phyloP scores from a whole-genome alignment of 208 protist species.

The Borovskyia barvae region DNA sequence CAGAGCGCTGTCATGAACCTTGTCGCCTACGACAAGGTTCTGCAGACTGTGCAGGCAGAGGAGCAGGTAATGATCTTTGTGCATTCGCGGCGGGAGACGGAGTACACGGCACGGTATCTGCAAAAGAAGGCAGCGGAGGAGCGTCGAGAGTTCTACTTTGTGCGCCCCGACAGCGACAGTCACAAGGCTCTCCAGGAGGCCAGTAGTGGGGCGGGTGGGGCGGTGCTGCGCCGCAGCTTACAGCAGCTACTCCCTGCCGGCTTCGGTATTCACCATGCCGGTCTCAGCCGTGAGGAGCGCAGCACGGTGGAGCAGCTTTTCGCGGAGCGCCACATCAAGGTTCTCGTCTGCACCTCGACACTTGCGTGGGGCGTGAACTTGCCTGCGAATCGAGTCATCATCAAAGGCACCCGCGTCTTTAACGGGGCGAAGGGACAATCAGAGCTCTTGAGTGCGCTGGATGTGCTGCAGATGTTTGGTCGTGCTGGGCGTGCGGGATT shows the following conservation, averaged over 20 bases:
- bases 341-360: constrained; percentile 99
- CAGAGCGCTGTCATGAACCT: constrained; percentile 97
- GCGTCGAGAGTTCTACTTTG: constrained; percentile 87
- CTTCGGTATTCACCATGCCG: constrained; percentile 99
- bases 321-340: constrained; percentile 92
- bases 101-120: constrained; percentile 93
- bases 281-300: constrained; percentile 95
- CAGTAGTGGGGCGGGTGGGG: constrained; percentile 12
- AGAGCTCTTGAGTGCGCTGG: constrained; percentile 95
- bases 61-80: constrained; percentile 99
- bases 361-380: constrained; percentile 99
- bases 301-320: constrained; percentile 98
- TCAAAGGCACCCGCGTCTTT: constrained; percentile 99
- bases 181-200: constrained; percentile 85
- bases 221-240: constrained; percentile 42
- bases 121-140: constrained; percentile 88
- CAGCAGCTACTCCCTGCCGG: constrained; percentile 93
- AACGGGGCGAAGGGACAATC: constrained; percentile 95
- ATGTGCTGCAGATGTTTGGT: constrained; percentile 99
- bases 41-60: constrained; percentile 82
- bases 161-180: constrained; percentile 79
- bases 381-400: constrained; percentile 99
- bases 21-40: constrained; percentile 97
- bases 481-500: constrained; percentile 96
- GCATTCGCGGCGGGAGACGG: constrained; percentile 98